Evolutionary conservation across 306 rosid species (phyloP).

Genomic region (Gillenia trifoliata): DNA sequence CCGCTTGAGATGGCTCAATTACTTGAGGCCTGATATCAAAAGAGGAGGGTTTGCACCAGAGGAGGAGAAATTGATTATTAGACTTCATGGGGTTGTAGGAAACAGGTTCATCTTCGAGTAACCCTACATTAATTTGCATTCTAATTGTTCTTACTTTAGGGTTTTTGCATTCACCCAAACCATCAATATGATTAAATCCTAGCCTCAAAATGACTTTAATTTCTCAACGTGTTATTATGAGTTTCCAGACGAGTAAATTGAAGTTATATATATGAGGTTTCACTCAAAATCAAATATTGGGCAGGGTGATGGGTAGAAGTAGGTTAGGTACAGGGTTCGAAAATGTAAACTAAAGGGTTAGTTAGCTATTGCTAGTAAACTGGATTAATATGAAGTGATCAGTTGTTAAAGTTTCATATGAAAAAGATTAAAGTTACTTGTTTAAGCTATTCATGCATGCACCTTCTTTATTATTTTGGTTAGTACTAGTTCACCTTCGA

Average conservation of each 20-base stretch:
- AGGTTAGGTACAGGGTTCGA: background rate
- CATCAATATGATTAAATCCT: background rate
- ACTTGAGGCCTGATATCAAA: constrained; percentile 95
- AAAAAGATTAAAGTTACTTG: no score
- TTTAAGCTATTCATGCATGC: no score
- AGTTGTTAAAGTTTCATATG: background rate
- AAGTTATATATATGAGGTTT: background rate
- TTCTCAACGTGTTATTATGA: background rate
- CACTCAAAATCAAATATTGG: background rate
- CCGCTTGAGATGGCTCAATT: constrained; percentile 93
- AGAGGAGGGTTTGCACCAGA: constrained; percentile 93
- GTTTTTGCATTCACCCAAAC: background rate
- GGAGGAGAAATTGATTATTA: constrained; percentile 89
- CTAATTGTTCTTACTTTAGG: background rate
- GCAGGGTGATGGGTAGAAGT: background rate
- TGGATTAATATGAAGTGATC: background rate
- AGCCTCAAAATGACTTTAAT: background rate
- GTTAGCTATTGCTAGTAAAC: background rate
- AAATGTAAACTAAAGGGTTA: background rate
- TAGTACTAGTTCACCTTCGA: background rate
- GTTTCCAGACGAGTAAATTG: background rate
- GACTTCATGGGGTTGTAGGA: constrained; percentile 92
- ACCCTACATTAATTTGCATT: background rate
- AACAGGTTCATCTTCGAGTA: constrained; percentile 54
- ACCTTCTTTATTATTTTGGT: no score